Conservation (phyloP, 805 yeast genomes). For the Metschnikowia hibisci region DNA sequence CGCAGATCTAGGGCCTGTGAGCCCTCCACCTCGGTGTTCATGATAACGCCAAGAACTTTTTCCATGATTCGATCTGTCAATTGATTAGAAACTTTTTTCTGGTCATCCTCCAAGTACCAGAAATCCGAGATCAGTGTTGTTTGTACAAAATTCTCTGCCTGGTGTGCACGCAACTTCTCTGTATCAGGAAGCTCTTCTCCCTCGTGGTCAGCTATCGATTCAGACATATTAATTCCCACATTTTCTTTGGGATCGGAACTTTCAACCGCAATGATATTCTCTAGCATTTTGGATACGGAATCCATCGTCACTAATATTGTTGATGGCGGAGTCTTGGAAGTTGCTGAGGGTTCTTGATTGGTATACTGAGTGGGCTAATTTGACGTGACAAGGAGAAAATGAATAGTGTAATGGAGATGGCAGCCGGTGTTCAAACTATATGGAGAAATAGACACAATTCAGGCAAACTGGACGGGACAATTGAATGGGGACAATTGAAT, state of each 20-base stretch:
- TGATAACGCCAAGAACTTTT: constrained; percentile 62
- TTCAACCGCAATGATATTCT: constrained; percentile 32
- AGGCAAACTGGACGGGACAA: no score
- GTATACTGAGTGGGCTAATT: neutral
- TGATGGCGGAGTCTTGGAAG: neutral
- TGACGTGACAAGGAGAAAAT: neutral
- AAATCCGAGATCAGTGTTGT: constrained; percentile 19
- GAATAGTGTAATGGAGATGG: neutral
- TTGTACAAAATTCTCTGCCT: constrained; percentile 3
- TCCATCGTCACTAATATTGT: constrained; percentile 25
- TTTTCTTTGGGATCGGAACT: constrained; percentile 6
- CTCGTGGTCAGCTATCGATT: neutral
- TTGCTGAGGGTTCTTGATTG: neutral
- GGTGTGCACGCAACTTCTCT: constrained; percentile 1
- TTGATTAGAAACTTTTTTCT: constrained; percentile 21
- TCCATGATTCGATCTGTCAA: constrained; percentile 72
- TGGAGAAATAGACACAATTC: neutral
- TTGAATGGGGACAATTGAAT: neutral
- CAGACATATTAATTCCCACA: neutral
- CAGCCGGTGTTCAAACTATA: neutral
- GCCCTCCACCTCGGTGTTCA: constrained; percentile 45
- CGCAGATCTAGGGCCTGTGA: constrained; percentile 44
- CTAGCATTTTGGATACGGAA: constrained; percentile 35
- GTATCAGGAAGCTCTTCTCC: neutral
- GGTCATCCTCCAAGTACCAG: constrained; percentile 25